These are phyloP conservation scores for Sideroxylon spinosum DNA, from an alignment of 179 eudicot genomes.

Conservation along the genomic window DNA sequence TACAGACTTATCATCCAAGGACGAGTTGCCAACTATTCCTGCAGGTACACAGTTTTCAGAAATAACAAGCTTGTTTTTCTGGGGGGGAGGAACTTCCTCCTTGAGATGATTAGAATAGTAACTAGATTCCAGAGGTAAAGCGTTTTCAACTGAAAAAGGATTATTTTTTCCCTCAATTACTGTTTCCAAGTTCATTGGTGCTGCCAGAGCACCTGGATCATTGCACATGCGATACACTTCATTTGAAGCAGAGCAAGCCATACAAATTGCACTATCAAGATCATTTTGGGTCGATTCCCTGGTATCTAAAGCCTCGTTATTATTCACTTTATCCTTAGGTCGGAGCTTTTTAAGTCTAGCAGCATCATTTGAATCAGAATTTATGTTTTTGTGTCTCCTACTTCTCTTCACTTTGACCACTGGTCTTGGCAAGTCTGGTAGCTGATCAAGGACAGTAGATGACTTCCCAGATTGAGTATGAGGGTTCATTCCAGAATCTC, in stretches of 20 bases:
- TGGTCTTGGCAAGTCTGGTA: conserved; percentile 31
- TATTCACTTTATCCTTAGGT: conserved; percentile 22
- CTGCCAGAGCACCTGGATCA: conserved; percentile 23
- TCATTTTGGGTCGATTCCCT: conserved; percentile 21
- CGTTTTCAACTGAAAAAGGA: conserved; percentile 20
- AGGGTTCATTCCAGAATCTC: conserved; percentile 33
- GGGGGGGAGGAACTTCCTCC: conserved; percentile 23
- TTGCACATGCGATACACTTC: conserved; percentile 19
- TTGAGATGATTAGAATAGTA: conserved; percentile 27
- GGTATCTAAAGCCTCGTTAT: conserved; percentile 16
- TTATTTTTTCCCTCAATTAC: conserved; percentile 18
- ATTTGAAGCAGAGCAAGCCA: conserved; percentile 23
- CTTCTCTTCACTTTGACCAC: conserved; percentile 60
- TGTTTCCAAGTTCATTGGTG: conserved; percentile 27
- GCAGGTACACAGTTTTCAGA: conserved; percentile 20
- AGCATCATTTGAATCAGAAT: conserved; percentile 21
- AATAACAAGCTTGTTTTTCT: conserved; percentile 29
- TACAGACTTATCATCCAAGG: conserved; percentile 42
- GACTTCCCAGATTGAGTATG: conserved; percentile 22
- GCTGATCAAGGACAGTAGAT: conserved; percentile 35
- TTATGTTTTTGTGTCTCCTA: conserved; percentile 35
- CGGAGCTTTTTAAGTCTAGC: conserved; percentile 24
- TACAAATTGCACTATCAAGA: conserved; percentile 17
- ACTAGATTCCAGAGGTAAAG: conserved; percentile 24
- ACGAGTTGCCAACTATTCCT: conserved; percentile 24